Conservation (phyloP, 441 rosid species). For the Erodium trifolium region DNA sequence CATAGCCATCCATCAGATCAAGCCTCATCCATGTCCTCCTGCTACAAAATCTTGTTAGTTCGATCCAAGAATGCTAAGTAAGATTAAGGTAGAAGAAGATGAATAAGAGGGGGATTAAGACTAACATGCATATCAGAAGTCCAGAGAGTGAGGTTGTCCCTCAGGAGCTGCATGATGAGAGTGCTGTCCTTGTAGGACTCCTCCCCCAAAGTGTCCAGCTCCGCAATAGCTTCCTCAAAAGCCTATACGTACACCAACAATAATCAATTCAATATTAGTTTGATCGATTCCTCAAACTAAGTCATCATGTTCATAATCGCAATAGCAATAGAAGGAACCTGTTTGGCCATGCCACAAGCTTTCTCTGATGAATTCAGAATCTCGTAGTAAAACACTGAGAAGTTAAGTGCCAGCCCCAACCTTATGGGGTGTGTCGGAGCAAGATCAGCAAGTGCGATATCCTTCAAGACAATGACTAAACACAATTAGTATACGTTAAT, state of each 20-base stretch:
- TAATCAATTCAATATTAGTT: neutral
- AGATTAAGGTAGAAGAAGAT: no score
- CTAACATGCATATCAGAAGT: constrained; percentile 39
- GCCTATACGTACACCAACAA: constrained; percentile 20
- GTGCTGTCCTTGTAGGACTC: constrained; percentile 52
- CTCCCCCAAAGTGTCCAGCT: constrained; percentile 42
- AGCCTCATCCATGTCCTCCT: no score
- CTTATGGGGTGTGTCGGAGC: constrained; percentile 43
- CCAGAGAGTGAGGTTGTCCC: constrained; percentile 47
- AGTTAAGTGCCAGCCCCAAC: constrained; percentile 40
- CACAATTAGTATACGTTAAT: no score
- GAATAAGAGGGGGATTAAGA: neutral
- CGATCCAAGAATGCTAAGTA: no score
- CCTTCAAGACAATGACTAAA: constrained; percentile 8
- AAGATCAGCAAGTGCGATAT: constrained; percentile 35
- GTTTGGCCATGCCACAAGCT: constrained; percentile 46
- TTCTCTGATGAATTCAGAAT: constrained; percentile 42
- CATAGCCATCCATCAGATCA: no score
- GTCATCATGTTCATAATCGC: no score
- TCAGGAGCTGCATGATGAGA: constrained; percentile 46
- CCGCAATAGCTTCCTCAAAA: constrained; percentile 47
- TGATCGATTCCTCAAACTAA: no score
- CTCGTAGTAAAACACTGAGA: constrained; percentile 49
- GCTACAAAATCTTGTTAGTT: no score
- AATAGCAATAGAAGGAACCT: constrained; percentile 18